These are phyloP conservation scores for Articulospora tetracladia DNA, from an alignment of 495 filamentous ascomycete species.

Conservation along the genomic window DNA sequence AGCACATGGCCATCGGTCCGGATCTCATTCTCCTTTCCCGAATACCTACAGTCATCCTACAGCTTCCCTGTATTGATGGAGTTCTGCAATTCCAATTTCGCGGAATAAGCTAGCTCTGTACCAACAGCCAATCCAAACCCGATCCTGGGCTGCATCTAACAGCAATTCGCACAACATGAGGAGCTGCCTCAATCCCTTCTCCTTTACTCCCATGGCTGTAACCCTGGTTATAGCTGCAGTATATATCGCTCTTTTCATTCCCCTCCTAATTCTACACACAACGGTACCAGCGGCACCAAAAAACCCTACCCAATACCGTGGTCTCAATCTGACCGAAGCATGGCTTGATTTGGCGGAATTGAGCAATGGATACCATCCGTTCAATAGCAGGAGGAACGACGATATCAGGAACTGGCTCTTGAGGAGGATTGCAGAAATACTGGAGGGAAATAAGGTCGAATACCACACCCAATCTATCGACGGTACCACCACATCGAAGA, in stretches of 20 bases:
- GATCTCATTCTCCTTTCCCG: neutral
- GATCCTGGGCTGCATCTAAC: neutral
- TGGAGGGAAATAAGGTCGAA: constrained; percentile 47
- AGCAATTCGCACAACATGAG: neutral
- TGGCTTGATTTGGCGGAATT: constrained; percentile 80
- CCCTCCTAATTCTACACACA: constrained; percentile 70
- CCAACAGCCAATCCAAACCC: no score
- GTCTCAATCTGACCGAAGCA: constrained; percentile 75
- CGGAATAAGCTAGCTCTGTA: neutral
- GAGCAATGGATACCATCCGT: constrained; percentile 78
- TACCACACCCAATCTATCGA: constrained; percentile 2
- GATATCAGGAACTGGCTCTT: constrained; percentile 75
- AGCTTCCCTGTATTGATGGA: neutral
- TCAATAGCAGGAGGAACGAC: constrained; percentile 82
- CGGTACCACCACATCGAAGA: neutral
- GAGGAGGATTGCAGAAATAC: constrained; percentile 61
- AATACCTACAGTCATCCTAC: neutral
- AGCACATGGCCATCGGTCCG: neutral
- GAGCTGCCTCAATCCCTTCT: constrained; percentile 41
- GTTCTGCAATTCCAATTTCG: neutral
- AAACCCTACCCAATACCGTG: constrained; percentile 49
- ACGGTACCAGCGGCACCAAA: constrained; percentile 66
- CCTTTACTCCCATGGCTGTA: constrained; percentile 59
- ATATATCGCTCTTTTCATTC: constrained; percentile 66
- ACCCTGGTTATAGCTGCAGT: constrained; percentile 66